Conservation (phyloP, 768 basidiomycete genomes). For the Podaxis sp. region DNA sequence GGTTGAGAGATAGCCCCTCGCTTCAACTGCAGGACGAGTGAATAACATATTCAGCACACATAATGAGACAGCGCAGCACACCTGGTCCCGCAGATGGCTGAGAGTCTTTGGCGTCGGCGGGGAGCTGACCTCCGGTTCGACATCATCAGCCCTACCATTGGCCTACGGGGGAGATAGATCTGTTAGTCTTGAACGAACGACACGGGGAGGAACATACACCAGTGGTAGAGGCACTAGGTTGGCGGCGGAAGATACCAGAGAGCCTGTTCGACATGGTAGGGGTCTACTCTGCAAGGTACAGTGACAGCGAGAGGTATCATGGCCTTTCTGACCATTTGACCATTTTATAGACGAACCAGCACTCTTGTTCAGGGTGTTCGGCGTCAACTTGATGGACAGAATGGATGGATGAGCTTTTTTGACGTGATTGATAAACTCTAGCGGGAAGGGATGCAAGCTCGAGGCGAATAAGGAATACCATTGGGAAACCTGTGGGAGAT, state of each 20-base stretch:
- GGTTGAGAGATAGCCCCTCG: slow-evolving; percentile 31
- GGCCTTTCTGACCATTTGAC: not conserved
- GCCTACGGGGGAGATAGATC: not conserved
- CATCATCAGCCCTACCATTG: slow-evolving; percentile 14
- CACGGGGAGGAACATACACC: not conserved
- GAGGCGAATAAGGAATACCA: not conserved
- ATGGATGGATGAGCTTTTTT: not conserved
- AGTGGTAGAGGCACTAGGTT: slow-evolving; percentile 6
- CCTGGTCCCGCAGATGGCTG: slow-evolving; percentile 40
- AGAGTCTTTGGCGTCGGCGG: slow-evolving; percentile 27
- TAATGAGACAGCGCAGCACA: slow-evolving; percentile 14
- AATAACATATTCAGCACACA: not conserved
- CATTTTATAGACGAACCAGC: not conserved
- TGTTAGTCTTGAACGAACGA: not conserved
- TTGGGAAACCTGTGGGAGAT: not conserved
- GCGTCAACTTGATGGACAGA: not conserved
- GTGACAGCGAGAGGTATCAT: not conserved
- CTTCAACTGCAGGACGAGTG: slow-evolving; percentile 32
- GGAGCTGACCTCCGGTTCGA: slow-evolving; percentile 6
- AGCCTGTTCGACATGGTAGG: slow-evolving; percentile 9
- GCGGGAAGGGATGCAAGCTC: not conserved
- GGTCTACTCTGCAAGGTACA: not conserved
- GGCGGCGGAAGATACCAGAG: slow-evolving; percentile 10
- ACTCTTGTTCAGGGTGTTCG: not conserved
- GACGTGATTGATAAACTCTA: not conserved